These are phyloP conservation scores for Alternaria sp. DNA, from an alignment of 2,329 filamentous ascomycete genomes.

Conservation along the genomic window DNA sequence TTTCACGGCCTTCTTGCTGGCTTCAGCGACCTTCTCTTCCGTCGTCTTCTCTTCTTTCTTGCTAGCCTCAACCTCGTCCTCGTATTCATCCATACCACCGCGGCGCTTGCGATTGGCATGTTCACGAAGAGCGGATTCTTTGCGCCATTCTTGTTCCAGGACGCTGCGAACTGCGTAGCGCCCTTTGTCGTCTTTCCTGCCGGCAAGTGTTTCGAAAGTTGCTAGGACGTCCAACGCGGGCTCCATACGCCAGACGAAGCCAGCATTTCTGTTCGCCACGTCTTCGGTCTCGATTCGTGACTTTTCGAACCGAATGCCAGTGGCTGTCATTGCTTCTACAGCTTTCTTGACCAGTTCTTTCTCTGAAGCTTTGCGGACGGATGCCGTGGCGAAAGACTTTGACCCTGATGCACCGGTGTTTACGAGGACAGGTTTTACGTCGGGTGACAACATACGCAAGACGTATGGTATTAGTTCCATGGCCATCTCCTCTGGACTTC, in stretches of 20 bases:
- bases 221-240: conserved; percentile 83
- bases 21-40: conserved; percentile 30
- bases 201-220: conserved; percentile 71
- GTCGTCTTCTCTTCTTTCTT: conserved; percentile 25
- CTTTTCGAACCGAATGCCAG: conserved; percentile 81
- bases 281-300: conserved; percentile 77
- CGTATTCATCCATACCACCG: conserved; percentile 37
- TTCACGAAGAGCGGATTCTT: conserved; percentile 71
- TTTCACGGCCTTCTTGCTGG: conserved; percentile 59
- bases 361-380: conserved; percentile 86
- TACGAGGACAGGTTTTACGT: conserved; percentile 89
- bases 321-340: conserved; percentile 80
- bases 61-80: conserved; percentile 17
- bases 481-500: conserved; percentile 77
- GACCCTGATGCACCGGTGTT: conserved; percentile 59
- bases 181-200: conserved; percentile 70
- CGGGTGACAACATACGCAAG: conserved; percentile 81
- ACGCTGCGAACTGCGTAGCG: conserved; percentile 95
- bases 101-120: conserved; percentile 68
- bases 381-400: conserved; percentile 67
- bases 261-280: conserved; percentile 54
- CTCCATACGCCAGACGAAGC: conserved; percentile 93
- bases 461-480: conserved; percentile 86
- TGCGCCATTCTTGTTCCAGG: conserved; percentile 85
- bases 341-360: conserved; percentile 80